These are phyloP conservation scores for Sclerotinia sclerotiorum DNA, from an alignment of 2,329 filamentous ascomycete genomes.

Conservation along the genomic window DNA sequence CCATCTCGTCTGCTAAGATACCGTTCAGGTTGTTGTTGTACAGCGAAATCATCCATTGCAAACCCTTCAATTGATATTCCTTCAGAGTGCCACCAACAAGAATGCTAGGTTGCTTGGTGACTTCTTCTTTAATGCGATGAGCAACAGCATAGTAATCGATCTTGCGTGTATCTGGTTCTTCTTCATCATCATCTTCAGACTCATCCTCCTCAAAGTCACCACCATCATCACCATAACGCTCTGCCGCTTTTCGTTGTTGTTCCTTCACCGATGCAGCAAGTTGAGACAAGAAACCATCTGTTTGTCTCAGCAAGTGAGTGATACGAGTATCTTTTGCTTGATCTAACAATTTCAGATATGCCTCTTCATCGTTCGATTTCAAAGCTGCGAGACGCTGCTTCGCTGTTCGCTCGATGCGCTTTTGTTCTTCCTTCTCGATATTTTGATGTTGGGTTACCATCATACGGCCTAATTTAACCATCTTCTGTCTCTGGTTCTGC, in stretches of 20 bases:
- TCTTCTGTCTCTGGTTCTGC: slow-evolving; percentile 66
- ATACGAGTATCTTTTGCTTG: slow-evolving; percentile 99
- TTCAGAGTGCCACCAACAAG: slow-evolving; percentile 91
- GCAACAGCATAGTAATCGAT: slow-evolving; percentile 99
- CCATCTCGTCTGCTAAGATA: slow-evolving; percentile 98
- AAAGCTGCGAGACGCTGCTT: slow-evolving; percentile 99
- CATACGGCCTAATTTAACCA: slow-evolving; percentile 81
- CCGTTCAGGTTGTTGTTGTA: slow-evolving; percentile 99
- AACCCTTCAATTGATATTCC: slow-evolving; percentile 96
- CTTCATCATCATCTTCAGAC: slow-evolving; percentile 69
- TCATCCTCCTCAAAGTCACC: slow-evolving; percentile 51
- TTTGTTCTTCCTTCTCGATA: slow-evolving; percentile 99
- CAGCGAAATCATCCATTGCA: slow-evolving; percentile 99
- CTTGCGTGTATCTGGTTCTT: slow-evolving; percentile 70
- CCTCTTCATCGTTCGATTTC: slow-evolving; percentile 99
- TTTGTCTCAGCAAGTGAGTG: slow-evolving; percentile 93
- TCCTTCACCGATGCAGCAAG: slow-evolving; percentile 91
- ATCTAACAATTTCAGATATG: slow-evolving; percentile 94
- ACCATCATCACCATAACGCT: slow-evolving; percentile 70
- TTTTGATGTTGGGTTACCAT: slow-evolving; percentile 90
- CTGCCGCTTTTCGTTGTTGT: slow-evolving; percentile 81
- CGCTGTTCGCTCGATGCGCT: slow-evolving; percentile 92
- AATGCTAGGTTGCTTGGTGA: slow-evolving; percentile 77
- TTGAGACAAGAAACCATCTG: slow-evolving; percentile 94
- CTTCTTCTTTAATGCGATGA: slow-evolving; percentile 91